A percentile compares a stretch with the other conserved stretches of the same genome.
phyloP scores from a whole-genome alignment of 73 alveolate genomes.

The Paramecium octaurelia region DNA sequence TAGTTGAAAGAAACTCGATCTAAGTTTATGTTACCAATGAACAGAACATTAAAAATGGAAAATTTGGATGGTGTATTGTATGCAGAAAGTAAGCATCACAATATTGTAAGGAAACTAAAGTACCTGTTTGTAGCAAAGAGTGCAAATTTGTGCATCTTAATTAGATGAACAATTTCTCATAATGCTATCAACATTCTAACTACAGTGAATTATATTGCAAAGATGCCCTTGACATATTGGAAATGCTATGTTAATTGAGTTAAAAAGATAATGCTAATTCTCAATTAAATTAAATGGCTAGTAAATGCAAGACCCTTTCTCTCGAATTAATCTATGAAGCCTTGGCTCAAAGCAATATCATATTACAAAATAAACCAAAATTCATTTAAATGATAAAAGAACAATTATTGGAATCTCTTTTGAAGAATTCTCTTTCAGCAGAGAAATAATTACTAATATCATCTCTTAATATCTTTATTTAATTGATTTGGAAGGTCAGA shows the following conservation, averaged over 20 bases:
- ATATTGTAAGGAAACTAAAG: conserved; percentile 63
- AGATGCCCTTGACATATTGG: conserved; percentile 40
- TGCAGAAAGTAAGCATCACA: conserved; percentile 64
- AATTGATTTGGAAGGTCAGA: conserved; percentile 83
- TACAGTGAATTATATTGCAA: neutral
- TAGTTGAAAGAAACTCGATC: neutral
- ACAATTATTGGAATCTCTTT: conserved; percentile 85
- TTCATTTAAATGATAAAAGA: conserved; percentile 84
- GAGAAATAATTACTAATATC: conserved; percentile 85
- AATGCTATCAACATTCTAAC: neutral
- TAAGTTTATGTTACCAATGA: conserved; percentile 81
- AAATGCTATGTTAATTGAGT: conserved; percentile 49
- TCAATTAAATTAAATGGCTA: neutral
- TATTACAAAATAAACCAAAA: conserved; percentile 73
- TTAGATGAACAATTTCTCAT: conserved; percentile 18
- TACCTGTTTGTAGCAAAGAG: conserved; percentile 65
- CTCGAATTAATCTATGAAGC: conserved; percentile 90
- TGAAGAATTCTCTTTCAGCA: conserved; percentile 82
- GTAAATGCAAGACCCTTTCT: conserved; percentile 82
- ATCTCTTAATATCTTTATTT: conserved; percentile 84
- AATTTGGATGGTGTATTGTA: conserved; percentile 66
- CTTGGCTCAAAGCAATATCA: conserved; percentile 84
- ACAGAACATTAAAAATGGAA: conserved; percentile 69
- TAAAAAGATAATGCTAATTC: conserved; percentile 22
- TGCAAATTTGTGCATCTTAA: conserved; percentile 52